phyloP scores from a whole-genome alignment of 78 protist species.

The Tieghemostelium lacteum region DNA sequence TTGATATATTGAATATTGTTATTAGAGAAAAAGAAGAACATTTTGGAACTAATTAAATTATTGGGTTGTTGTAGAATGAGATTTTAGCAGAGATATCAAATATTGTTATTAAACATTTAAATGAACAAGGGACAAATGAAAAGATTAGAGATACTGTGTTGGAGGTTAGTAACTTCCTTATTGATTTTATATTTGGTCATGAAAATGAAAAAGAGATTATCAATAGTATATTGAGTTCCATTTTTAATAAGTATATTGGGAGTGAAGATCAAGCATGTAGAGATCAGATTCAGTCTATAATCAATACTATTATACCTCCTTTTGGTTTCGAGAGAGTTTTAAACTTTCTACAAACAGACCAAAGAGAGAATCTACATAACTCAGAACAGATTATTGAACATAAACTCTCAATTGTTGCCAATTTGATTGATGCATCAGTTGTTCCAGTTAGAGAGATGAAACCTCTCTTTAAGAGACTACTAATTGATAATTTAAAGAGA shows the following conservation, averaged over 20 bases:
- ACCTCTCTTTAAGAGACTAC: not conserved
- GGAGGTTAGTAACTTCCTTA: not conserved
- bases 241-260: not conserved
- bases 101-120: not conserved
- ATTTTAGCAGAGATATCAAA: conserved; percentile 2
- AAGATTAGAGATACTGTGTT: not conserved
- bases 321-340: not conserved
- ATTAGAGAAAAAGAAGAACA: too few species aligned
- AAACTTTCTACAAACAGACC: not conserved
- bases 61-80: not conserved
- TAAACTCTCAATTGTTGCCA: too few species aligned
- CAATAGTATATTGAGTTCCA: not conserved
- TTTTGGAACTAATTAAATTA: too few species aligned
- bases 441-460: too few species aligned
- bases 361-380: not conserved
- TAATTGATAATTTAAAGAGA: not conserved
- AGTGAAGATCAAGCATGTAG: not conserved
- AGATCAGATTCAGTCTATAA: not conserved
- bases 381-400: too few species aligned
- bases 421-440: not conserved
- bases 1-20: too few species aligned
- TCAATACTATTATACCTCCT: not conserved
- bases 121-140: conserved; percentile 3
- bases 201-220: not conserved
- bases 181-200: not conserved